Evolutionary conservation across 768 basidiomycete genomes (phyloP).

Genomic region (Tricholoma furcatifolium): DNA sequence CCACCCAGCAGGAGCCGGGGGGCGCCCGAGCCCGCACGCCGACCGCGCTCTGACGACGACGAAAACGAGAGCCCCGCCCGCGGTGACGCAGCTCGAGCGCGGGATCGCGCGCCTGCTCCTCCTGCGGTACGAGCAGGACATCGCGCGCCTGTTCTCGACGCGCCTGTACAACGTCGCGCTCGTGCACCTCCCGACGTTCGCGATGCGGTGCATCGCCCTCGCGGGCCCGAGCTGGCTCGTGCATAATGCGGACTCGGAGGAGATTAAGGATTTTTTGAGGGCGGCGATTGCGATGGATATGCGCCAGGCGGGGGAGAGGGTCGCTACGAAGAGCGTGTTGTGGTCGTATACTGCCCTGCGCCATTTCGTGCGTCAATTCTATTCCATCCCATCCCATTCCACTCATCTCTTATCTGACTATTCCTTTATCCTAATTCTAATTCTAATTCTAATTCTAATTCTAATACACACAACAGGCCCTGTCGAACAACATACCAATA

Average conservation of each 20-base stretch:
- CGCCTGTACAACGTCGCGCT: conserved; percentile 64
- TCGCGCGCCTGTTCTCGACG: conserved; percentile 71
- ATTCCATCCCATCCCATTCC: too few species aligned
- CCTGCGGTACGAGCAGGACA: conserved; percentile 72
- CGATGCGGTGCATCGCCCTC: conserved; percentile 61
- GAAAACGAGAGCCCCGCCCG: conserved; percentile 51
- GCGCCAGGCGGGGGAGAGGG: conserved; percentile 73
- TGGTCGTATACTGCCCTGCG: conserved; percentile 79
- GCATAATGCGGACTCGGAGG: conserved; percentile 63
- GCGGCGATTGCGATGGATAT: conserved; percentile 73
- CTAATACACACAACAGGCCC: conserved; percentile 39
- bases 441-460: too few species aligned
- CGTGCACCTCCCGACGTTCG: conserved; percentile 64
- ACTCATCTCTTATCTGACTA: too few species aligned
- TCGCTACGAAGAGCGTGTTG: conserved; percentile 76
- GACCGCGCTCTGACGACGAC: conserved; percentile 57
- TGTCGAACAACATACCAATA: conserved; percentile 67
- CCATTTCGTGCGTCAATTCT: conserved; percentile 74
- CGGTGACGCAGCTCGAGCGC: conserved; percentile 67
- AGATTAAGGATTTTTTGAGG: conserved; percentile 74
- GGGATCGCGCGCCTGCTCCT: conserved; percentile 68
- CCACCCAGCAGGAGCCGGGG: too few species aligned
- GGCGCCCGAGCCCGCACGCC: conserved; percentile 43
- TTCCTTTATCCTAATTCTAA: too few species aligned
- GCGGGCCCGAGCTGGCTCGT: conserved; percentile 70